phyloP scores from a whole-genome alignment of 345 rosid genomes.

The Durio zibethinus region DNA sequence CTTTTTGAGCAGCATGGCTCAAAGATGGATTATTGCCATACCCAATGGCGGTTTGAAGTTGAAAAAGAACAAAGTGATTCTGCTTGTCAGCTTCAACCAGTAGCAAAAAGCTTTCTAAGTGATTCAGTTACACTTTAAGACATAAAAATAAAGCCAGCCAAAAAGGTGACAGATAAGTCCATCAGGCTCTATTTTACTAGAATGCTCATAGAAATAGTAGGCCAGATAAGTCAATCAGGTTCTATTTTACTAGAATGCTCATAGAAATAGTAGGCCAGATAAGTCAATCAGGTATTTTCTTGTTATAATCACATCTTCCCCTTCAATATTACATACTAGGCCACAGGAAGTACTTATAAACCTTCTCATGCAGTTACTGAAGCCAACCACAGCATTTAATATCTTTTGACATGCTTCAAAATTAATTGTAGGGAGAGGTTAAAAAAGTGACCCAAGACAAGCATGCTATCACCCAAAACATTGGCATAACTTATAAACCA shows the following conservation, averaged over 20 bases:
- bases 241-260: background rate
- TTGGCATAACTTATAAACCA: background rate
- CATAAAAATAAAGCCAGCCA: background rate
- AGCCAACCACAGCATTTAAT: background rate
- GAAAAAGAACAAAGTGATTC: slow-evolving; percentile 1
- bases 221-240: background rate
- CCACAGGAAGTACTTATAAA: slow-evolving; percentile 7
- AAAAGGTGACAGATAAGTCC: background rate
- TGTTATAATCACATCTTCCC: background rate
- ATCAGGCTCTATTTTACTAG: background rate
- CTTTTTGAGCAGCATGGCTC: background rate
- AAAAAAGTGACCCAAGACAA: background rate
- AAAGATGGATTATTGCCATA: background rate
- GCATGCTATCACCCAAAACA: background rate
- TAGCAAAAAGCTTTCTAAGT: background rate
- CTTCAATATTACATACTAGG: background rate
- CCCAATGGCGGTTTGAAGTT: background rate
- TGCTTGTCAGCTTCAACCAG: background rate
- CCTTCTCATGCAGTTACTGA: background rate
- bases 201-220: background rate
- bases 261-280: background rate
- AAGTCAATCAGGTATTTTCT: background rate
- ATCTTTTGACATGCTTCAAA: background rate
- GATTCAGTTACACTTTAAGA: background rate
- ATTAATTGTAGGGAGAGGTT: background rate